Evolutionary conservation across 2,329 filamentous ascomycete genomes (phyloP).

Genomic region (Aphanoascus verrucosus): DNA sequence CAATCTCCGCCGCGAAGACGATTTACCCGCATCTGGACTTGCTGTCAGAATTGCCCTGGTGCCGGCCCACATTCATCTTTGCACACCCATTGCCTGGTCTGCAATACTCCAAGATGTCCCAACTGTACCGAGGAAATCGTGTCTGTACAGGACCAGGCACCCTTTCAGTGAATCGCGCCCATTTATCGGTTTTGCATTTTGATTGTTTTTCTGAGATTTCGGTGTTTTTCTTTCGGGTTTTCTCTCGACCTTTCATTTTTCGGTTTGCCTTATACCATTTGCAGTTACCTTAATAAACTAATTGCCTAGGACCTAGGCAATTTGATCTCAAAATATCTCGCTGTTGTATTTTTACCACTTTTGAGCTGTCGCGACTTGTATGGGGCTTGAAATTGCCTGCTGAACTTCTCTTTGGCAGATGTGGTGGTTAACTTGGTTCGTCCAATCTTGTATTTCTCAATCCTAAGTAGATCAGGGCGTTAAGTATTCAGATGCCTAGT

Average conservation of each 20-base stretch:
- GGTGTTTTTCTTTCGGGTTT: neutral
- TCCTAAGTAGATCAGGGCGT: neutral
- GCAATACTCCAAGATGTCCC: slow-evolving; percentile 8
- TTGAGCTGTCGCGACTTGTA: neutral
- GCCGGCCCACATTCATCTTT: slow-evolving; percentile 13
- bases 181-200: neutral
- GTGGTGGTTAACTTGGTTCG: neutral
- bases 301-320: slow-evolving; percentile 3
- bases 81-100: slow-evolving; percentile 9
- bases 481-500: neutral
- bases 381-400: neutral
- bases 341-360: neutral
- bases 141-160: neutral
- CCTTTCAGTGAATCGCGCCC: neutral
- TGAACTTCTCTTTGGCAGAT: too few species aligned
- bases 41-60: slow-evolving; percentile 11
- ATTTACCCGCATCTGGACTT: slow-evolving; percentile 11
- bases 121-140: slow-evolving; percentile 7
- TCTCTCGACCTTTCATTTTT: neutral
- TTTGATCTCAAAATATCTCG: neutral
- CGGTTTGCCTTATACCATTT: neutral
- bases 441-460: neutral
- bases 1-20: neutral
- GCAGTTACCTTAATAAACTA: neutral
- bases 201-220: neutral